Evolutionary conservation across 2,329 filamentous ascomycete species (phyloP).

Genomic region (Colletotrichum siamense): DNA sequence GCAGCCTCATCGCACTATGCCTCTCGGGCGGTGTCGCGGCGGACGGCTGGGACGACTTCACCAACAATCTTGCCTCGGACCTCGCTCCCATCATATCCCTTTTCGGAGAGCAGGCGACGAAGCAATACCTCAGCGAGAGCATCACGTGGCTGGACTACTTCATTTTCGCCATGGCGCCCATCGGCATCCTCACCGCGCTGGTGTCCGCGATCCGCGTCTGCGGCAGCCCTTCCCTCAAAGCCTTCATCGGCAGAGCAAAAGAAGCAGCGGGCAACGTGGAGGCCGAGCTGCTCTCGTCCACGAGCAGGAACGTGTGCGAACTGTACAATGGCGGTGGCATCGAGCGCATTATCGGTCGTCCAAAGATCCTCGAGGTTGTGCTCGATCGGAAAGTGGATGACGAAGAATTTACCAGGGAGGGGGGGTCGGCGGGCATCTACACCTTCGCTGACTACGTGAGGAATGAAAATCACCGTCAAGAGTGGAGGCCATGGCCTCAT

Average conservation of each 20-base stretch:
- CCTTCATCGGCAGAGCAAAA: constrained; percentile 43
- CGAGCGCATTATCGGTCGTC: no score
- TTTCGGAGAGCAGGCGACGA: constrained; percentile 42
- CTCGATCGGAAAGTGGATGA: no score
- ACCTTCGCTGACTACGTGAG: no score
- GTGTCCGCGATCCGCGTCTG: constrained; percentile 36
- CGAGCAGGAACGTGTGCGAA: constrained; percentile 42
- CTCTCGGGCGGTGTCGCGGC: not conserved
- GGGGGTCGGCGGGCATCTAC: no score
- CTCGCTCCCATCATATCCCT: constrained; percentile 37
- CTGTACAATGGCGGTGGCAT: constrained; percentile 29
- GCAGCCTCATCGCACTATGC: not conserved
- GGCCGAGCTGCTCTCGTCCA: constrained; percentile 45
- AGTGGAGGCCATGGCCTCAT: no score
- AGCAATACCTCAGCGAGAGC: constrained; percentile 42
- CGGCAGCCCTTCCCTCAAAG: constrained; percentile 33
- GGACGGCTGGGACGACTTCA: constrained; percentile 28
- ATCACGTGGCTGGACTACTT: constrained; percentile 33
- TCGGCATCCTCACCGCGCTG: constrained; percentile 45
- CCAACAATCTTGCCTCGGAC: constrained; percentile 39
- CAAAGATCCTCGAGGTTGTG: no score
- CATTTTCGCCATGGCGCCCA: constrained; percentile 38
- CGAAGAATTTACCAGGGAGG: no score
- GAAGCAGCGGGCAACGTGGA: constrained; percentile 39
- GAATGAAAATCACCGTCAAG: rapidly evolving